Conservation (phyloP, 192 early-diverging fungal genomes). For the Phycomyces blakesleeanus region DNA sequence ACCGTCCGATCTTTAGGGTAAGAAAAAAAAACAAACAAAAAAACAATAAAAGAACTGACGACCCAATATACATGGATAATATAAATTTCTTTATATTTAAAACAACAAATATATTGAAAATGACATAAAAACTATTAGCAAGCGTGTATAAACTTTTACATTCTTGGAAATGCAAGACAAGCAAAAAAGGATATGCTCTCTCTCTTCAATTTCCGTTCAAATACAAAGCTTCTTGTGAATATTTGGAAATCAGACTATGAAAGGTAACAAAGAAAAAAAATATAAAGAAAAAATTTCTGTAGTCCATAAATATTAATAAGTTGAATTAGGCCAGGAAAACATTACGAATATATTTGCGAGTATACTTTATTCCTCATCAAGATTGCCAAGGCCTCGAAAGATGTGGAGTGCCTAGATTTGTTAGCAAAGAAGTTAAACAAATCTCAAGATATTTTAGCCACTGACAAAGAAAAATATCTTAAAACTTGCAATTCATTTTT, state of each 20-base stretch:
- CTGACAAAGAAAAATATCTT: background rate
- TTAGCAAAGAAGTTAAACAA: background rate
- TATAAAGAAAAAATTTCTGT: background rate
- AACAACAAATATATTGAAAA: background rate
- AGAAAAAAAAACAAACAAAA: too few species aligned
- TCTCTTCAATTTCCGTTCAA: constrained; percentile 57
- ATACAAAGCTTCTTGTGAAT: constrained; percentile 53
- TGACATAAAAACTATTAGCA: constrained; percentile 39
- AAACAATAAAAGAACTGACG: too few species aligned
- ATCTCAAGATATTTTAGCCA: background rate
- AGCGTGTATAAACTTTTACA: constrained; percentile 58
- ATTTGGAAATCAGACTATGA: constrained; percentile 81
- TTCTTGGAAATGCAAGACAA: constrained; percentile 49
- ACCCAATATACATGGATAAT: too few species aligned
- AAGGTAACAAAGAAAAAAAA: constrained; percentile 34
- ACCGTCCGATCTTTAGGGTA: constrained; percentile 66
- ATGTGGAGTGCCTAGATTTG: constrained; percentile 20
- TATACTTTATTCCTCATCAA: constrained; percentile 62
- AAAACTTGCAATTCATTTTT: background rate
- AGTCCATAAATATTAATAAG: background rate
- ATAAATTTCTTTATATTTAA: background rate
- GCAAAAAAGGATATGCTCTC: constrained; percentile 59
- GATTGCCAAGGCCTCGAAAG: constrained; percentile 52
- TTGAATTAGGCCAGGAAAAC: constrained; percentile 58
- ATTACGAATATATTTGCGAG: constrained; percentile 70